phyloP scores from a whole-genome alignment of 139 green algal species.

The Dunaliella primolecta region DNA sequence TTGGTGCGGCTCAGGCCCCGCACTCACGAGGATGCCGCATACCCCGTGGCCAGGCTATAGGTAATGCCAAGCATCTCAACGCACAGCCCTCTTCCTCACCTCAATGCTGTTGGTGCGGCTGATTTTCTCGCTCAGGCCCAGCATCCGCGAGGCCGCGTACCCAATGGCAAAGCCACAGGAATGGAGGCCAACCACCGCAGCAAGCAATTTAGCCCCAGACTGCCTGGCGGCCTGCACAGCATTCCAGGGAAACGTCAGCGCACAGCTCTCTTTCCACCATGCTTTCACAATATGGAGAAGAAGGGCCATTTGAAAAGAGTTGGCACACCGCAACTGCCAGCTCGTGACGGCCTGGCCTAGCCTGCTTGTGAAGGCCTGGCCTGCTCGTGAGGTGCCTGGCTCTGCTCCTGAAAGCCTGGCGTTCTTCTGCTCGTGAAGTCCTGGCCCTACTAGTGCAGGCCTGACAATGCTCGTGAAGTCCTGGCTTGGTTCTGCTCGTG shows the following conservation, averaged over 20 bases:
- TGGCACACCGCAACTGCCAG: too few relatives aligned
- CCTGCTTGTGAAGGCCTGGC: too few relatives aligned
- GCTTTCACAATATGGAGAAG: too few relatives aligned
- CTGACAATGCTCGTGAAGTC: too few relatives aligned
- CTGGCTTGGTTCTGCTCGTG: too few relatives aligned
- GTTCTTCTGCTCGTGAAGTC: too few relatives aligned
- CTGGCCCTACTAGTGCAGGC: too few relatives aligned
- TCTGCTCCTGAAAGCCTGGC: too few relatives aligned
- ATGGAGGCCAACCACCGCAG: conserved; percentile 55
- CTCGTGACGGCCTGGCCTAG: too few relatives aligned
- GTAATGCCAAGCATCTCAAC: conserved; percentile 51
- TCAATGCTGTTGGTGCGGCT: conserved; percentile 64
- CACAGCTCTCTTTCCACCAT: too few relatives aligned
- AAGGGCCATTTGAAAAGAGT: too few relatives aligned
- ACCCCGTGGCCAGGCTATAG: conserved; percentile 49
- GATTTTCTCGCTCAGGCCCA: conserved; percentile 45
- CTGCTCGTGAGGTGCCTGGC: too few relatives aligned
- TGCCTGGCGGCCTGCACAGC: conserved; percentile 16
- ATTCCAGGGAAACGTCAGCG: not conserved
- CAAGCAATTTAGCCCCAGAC: conserved; percentile 47
- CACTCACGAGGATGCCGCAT: conserved; percentile 34
- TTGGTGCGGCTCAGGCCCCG: conserved; percentile 34
- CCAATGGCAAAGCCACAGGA: conserved; percentile 57
- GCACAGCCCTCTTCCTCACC: conserved; percentile 43
- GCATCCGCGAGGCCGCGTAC: conserved; percentile 33